A percentile compares a stretch with the other conserved stretches of the same genome.
phyloP scores from a whole-genome alignment of 345 rosid genomes.

The Eucalyptus grandis region DNA sequence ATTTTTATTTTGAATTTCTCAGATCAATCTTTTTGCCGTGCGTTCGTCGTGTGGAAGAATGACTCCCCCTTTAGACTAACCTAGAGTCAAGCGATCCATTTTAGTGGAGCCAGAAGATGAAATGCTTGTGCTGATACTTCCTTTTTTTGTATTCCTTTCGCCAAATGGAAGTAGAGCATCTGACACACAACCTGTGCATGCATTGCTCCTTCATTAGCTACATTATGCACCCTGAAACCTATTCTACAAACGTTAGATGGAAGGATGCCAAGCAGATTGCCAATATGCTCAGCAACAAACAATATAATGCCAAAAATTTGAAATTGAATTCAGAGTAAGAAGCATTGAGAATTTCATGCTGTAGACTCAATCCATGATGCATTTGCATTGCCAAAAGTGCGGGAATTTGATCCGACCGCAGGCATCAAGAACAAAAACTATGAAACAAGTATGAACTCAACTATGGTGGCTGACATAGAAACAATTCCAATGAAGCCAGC shows the following conservation, averaged over 20 bases:
- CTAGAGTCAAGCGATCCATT: not conserved
- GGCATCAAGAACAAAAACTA: not conserved
- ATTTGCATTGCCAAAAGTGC: not conserved
- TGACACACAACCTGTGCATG: not conserved
- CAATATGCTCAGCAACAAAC: not conserved
- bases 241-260: not conserved
- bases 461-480: not conserved
- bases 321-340: not conserved
- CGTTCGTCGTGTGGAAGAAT: not conserved
- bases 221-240: not conserved
- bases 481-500: not conserved
- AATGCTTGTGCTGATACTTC: not conserved
- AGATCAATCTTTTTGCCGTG: not conserved
- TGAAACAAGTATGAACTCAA: not conserved
- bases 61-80: not conserved
- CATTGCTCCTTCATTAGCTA: not conserved
- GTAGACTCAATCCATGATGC: not conserved
- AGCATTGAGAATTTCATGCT: not conserved
- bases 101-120: not conserved
- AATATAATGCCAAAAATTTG: not conserved
- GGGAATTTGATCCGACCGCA: not conserved
- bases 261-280: not conserved
- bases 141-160: not conserved
- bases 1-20: not conserved
- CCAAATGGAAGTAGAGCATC: not conserved